Conservation (phyloP, 129 eudicot species). For the Centrapalus pauciflorus region DNA sequence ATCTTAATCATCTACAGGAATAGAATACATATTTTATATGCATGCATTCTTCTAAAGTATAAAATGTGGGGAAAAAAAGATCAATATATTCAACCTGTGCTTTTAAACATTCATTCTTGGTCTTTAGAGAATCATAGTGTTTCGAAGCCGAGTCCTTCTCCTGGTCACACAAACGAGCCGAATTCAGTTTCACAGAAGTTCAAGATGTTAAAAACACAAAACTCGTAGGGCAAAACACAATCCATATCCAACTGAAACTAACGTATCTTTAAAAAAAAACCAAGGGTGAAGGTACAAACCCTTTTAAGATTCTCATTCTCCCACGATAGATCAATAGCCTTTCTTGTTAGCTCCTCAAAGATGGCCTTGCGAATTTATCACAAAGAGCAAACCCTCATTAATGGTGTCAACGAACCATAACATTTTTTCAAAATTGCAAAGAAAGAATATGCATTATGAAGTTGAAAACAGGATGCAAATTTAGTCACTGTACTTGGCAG, state of each 20-base stretch:
- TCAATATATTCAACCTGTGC: constrained; percentile 36
- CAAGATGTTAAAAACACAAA: too few relatives aligned
- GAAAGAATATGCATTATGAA: too few relatives aligned
- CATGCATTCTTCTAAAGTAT: not conserved
- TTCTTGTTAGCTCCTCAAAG: constrained; percentile 55
- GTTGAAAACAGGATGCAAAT: too few relatives aligned
- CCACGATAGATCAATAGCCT: constrained; percentile 55
- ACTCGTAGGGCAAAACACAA: not conserved
- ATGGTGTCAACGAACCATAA: not conserved
- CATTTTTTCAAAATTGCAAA: not conserved
- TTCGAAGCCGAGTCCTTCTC: constrained; percentile 47
- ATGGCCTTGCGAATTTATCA: constrained; percentile 42
- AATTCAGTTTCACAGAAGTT: not conserved
- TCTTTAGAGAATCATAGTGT: constrained; percentile 38
- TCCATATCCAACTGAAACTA: not conserved
- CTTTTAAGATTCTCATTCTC: constrained; percentile 74
- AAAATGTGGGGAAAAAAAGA: not conserved
- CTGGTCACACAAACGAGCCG: constrained; percentile 18
- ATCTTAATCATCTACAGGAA: constrained; percentile 32
- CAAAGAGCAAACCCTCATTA: not conserved
- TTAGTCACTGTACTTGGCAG: too few relatives aligned
- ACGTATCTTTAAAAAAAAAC: not conserved
- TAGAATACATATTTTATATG: not conserved
- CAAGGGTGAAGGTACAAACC: constrained; percentile 24
- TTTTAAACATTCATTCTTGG: constrained; percentile 53